Conservation (phyloP, 2,329 filamentous ascomycete species). For the Lecanosticta acicola region DNA sequence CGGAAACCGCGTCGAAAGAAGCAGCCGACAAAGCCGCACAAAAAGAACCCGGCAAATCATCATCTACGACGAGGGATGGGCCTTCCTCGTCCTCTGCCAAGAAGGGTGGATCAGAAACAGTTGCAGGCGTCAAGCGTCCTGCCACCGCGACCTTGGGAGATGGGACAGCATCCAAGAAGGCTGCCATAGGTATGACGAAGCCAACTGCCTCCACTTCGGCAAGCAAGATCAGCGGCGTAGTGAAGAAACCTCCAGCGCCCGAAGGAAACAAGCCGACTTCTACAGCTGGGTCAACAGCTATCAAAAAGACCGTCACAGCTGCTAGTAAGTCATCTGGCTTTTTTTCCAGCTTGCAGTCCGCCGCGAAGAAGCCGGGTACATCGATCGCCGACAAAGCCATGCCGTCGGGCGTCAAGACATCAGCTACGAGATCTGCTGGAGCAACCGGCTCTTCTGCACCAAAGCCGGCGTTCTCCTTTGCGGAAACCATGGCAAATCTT, state of each 20-base stretch:
- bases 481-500: constrained; percentile 36
- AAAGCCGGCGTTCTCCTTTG: constrained; percentile 36
- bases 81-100: constrained; percentile 5
- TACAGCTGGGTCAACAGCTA: constrained; percentile 16
- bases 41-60: constrained; percentile 27
- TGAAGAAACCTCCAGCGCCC: constrained; percentile 22
- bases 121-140: constrained; percentile 32
- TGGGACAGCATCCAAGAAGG: constrained; percentile 33
- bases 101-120: constrained; percentile 28
- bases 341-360: constrained; percentile 43
- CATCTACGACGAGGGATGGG: neutral
- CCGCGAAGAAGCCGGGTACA: constrained; percentile 40
- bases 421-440: constrained; percentile 25
- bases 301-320: constrained; percentile 33
- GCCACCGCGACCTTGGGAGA: constrained; percentile 18
- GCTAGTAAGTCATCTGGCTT: constrained; percentile 42
- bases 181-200: constrained; percentile 24
- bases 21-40: constrained; percentile 38
- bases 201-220: constrained; percentile 13
- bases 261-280: constrained; percentile 17
- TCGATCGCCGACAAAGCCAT: constrained; percentile 26
- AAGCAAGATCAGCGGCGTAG: constrained; percentile 16
- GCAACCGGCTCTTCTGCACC: constrained; percentile 13
- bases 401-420: constrained; percentile 21
- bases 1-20: constrained; percentile 20